Conservation (phyloP, 2,329 filamentous ascomycete genomes). For the Fusarium pseudocircinatum region DNA sequence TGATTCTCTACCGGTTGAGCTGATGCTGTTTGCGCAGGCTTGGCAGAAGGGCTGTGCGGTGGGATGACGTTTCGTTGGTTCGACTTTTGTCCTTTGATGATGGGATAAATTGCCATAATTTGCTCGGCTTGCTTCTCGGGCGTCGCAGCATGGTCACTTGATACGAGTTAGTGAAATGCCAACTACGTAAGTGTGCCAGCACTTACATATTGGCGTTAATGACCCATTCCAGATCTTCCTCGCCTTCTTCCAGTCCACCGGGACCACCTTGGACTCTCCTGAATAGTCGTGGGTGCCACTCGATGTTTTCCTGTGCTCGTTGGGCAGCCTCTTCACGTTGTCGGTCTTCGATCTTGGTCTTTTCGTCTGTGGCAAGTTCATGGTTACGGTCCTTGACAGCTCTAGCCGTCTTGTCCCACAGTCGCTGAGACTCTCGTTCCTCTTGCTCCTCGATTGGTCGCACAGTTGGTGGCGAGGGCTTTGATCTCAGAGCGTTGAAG, state of each 20-base stretch:
- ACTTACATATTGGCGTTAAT: conserved; percentile 85
- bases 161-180: conserved; percentile 17
- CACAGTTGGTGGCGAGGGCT: conserved; percentile 76
- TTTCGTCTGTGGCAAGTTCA: conserved; percentile 89
- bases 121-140: conserved; percentile 80
- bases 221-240: conserved; percentile 94
- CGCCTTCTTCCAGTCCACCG: conserved; percentile 78
- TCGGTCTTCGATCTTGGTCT: conserved; percentile 93
- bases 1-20: conserved; percentile 34
- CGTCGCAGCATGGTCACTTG: conserved; percentile 55
- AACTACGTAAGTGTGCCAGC: neutral
- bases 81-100: conserved; percentile 78
- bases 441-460: conserved; percentile 87
- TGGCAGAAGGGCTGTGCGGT: conserved; percentile 46
- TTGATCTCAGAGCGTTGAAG: conserved; percentile 85
- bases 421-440: conserved; percentile 86
- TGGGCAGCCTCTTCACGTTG: conserved; percentile 89
- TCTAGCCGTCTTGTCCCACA: conserved; percentile 84
- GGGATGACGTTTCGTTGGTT: conserved; percentile 66
- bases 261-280: conserved; percentile 76
- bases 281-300: conserved; percentile 92
- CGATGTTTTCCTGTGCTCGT: conserved; percentile 78
- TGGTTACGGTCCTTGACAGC: conserved; percentile 89
- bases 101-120: conserved; percentile 85
- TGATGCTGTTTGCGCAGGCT: conserved; percentile 11